Conservation (phyloP, 768 basidiomycete species). For the Leccinum subtestaceum region DNA sequence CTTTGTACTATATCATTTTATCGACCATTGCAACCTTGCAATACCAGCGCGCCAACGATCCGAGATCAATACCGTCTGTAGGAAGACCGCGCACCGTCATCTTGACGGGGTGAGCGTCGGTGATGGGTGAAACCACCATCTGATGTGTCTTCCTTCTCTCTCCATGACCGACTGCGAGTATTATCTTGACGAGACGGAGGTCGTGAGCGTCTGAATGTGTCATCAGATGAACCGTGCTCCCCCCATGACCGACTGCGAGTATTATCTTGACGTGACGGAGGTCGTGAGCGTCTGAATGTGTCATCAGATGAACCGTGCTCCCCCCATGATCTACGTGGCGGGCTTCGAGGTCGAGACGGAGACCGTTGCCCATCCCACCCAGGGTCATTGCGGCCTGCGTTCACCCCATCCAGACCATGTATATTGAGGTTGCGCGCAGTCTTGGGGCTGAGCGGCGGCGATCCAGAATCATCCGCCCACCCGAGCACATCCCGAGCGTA, state of each 20-base stretch:
- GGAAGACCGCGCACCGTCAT: neutral
- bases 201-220: neutral
- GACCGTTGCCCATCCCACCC: slow-evolving; percentile 2
- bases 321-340: slow-evolving; percentile 7
- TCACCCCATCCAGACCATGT: slow-evolving; percentile 34
- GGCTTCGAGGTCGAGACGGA: slow-evolving; percentile 1
- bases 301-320: neutral
- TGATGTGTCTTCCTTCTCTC: neutral
- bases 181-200: slow-evolving; percentile 4
- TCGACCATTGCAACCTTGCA: slow-evolving; percentile 1
- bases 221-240: neutral
- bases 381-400: slow-evolving; percentile 5
- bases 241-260: slow-evolving; percentile 1
- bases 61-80: slow-evolving; percentile 9
- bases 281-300: neutral
- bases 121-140: neutral
- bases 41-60: slow-evolving; percentile 1
- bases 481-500: slow-evolving; percentile 38
- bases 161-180: slow-evolving; percentile 1
- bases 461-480: slow-evolving; percentile 31
- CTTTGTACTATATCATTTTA: slow-evolving; percentile 9
- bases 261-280: slow-evolving; percentile 6
- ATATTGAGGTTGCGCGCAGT: slow-evolving; percentile 53
- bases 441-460: slow-evolving; percentile 41
- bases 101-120: slow-evolving; percentile 5